Conservation (phyloP, 129 eudicot genomes). For the Deinandra increscens region DNA sequence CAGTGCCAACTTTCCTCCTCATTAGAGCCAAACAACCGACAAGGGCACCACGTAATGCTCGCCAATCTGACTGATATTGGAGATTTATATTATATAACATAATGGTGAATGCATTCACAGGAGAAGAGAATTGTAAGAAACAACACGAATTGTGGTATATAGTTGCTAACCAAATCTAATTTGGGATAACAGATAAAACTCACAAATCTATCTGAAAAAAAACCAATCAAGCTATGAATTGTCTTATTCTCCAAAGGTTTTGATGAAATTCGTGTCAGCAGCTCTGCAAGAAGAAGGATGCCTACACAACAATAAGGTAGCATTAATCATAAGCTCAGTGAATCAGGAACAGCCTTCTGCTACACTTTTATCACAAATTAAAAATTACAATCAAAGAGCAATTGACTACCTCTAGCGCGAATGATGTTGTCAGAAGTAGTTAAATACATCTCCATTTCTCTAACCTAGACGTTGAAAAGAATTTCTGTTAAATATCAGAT, state of each 20-base stretch:
- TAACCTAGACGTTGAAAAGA: constrained; percentile 42
- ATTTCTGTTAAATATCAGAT: neutral
- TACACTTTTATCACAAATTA: neutral
- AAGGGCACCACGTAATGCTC: constrained; percentile 89
- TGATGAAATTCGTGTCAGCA: constrained; percentile 48
- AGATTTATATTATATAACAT: constrained; percentile 31
- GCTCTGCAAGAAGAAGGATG: constrained; percentile 78
- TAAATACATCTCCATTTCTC: constrained; percentile 91
- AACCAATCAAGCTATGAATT: constrained; percentile 61
- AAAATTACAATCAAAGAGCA: neutral
- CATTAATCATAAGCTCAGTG: constrained; percentile 5
- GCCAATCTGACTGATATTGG: constrained; percentile 87
- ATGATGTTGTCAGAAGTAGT: constrained; percentile 72
- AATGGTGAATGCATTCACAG: constrained; percentile 2
- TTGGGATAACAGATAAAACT: constrained; percentile 30
- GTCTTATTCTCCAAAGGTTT: constrained; percentile 54
- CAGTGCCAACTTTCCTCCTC: constrained; percentile 70
- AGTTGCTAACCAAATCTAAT: neutral
- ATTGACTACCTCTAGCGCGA: constrained; percentile 80
- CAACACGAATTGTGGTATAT: neutral
- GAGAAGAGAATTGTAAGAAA: neutral
- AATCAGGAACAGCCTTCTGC: neutral
- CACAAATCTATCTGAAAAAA: constrained; percentile 89
- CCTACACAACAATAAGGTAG: constrained; percentile 46
- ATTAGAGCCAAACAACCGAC: constrained; percentile 85